Conservation (phyloP, 1,139 yeast species). For the Suhomyces yuchorum region DNA sequence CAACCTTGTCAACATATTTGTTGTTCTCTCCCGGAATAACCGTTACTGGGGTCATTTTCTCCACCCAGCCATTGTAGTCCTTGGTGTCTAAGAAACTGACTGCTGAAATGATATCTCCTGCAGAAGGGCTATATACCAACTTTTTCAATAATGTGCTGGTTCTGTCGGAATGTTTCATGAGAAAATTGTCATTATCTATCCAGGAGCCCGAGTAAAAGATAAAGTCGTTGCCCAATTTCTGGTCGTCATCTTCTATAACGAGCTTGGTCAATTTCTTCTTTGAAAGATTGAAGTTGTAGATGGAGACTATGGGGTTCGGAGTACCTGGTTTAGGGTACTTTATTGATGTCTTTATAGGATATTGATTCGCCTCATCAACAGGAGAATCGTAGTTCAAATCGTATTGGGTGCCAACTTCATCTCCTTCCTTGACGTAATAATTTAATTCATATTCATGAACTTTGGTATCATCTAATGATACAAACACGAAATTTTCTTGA, state of each 20-base stretch:
- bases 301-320: slow-evolving; percentile 59
- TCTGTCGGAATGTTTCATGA: slow-evolving; percentile 73
- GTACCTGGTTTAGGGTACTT: slow-evolving; percentile 93
- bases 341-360: slow-evolving; percentile 53
- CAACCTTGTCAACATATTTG: slow-evolving; percentile 76
- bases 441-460: slow-evolving; percentile 71
- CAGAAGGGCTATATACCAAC: slow-evolving; percentile 49
- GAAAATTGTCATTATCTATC: slow-evolving; percentile 56
- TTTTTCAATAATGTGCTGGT: slow-evolving; percentile 64
- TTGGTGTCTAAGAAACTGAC: slow-evolving; percentile 38
- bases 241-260: slow-evolving; percentile 17
- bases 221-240: slow-evolving; percentile 48
- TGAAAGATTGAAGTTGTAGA: slow-evolving; percentile 48
- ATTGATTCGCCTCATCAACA: slow-evolving; percentile 42
- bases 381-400: slow-evolving; percentile 20
- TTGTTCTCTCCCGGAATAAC: slow-evolving; percentile 30
- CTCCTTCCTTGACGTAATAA: slow-evolving; percentile 50
- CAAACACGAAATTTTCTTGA: slow-evolving; percentile 63
- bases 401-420: slow-evolving; percentile 33
- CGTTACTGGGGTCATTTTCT: slow-evolving; percentile 39
- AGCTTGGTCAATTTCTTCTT: slow-evolving; percentile 23
- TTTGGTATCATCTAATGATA: slow-evolving; percentile 67
- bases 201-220: slow-evolving; percentile 73
- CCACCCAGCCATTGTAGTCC: slow-evolving; percentile 62
- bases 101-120: slow-evolving; percentile 15